A percentile compares a stretch with the other conserved stretches of the same genome.
Conservation (phyloP, 352 stramenopile genomes). For the Phytophthora pinifolia region DNA sequence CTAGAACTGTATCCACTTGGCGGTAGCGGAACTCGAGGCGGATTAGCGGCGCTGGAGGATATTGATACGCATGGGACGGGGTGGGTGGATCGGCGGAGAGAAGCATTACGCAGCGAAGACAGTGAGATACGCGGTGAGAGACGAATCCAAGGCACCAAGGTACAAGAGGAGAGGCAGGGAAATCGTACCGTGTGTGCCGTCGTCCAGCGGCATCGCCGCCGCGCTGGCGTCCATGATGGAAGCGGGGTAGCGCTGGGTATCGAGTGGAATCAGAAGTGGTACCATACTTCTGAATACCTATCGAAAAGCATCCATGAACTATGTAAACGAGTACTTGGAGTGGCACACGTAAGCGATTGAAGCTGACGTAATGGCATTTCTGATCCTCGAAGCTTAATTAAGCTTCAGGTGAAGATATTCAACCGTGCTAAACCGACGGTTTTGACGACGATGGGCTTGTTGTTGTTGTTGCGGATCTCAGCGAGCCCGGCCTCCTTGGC, state of each 20-base stretch:
- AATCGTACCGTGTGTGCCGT: conserved; percentile 25
- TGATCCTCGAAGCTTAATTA: too few relatives aligned
- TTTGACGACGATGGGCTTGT: too few relatives aligned
- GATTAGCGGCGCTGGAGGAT: conserved; percentile 49
- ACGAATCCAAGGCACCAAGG: neutral
- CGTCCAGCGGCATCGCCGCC: conserved; percentile 17
- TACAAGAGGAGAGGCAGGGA: conserved; percentile 5
- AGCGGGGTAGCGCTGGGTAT: neutral
- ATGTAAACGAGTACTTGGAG: too few relatives aligned
- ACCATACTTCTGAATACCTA: neutral
- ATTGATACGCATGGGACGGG: conserved; percentile 13
- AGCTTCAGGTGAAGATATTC: too few relatives aligned
- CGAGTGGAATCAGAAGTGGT: too few relatives aligned
- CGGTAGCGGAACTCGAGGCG: conserved; percentile 80
- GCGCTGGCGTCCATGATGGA: conserved; percentile 31
- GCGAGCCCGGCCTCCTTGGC: too few relatives aligned
- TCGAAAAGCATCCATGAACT: neutral
- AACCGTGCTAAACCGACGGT: too few relatives aligned
- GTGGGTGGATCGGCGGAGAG: neutral
- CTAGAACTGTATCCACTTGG: conserved; percentile 79
- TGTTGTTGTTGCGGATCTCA: too few relatives aligned
- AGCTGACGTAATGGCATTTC: too few relatives aligned
- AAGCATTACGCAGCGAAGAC: conserved; percentile 6
- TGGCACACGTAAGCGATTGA: too few relatives aligned
- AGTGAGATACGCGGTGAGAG: conserved; percentile 5